Evolutionary conservation across 2,329 filamentous ascomycete genomes (phyloP), one percentile per base, ranked within the genome.

Genomic region (Aspergillus persii): DNA sequence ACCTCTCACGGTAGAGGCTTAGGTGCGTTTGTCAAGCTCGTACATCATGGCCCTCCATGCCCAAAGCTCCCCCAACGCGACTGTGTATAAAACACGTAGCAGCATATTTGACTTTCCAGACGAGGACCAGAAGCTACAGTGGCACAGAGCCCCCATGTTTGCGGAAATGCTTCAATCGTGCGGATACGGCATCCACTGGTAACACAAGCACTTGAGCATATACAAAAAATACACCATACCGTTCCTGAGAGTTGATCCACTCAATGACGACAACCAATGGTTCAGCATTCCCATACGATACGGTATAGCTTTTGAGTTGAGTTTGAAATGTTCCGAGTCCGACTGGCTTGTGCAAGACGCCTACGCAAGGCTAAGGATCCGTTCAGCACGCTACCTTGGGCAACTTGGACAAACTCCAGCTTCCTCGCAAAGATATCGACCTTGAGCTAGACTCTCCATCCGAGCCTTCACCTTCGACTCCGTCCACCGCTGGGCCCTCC

Each of bases 71-170:
- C 18, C 18, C 18, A 23, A 23, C 18, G 18, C 18, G 18, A 23
- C 18, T 23, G 18, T 23, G 18, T 23, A 23, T 23, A 23, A 23
- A 23, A 23, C 18, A 23, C 2, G 1, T 23, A 23, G 18, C 18
- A 23, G 18, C 18, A 23, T 23, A 23, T 23, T 23, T 23, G 18
- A 39, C 33, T 39, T 39, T 39, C 9, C 11, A 39, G 9, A 39
- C 33, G 33, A 15, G 8, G 3, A 39, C 33, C 33, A 39, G 8
- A 39, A 39, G 33, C 33, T 12, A 8, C 68, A 66, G 67, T 69
- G 67, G 66, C 49, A 66, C 23, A 65, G 60, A 66, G 52, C 1
- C 58, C 58, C 63, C 4, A 62, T 68, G 60, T 53, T 66, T 9
- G 58, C 57, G 6, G 57, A 58, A 27, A 56, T 64, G 47, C 54